phyloP scores from a whole-genome alignment of 2,329 filamentous ascomycete genomes.

The Colletotrichum brevisporum region DNA sequence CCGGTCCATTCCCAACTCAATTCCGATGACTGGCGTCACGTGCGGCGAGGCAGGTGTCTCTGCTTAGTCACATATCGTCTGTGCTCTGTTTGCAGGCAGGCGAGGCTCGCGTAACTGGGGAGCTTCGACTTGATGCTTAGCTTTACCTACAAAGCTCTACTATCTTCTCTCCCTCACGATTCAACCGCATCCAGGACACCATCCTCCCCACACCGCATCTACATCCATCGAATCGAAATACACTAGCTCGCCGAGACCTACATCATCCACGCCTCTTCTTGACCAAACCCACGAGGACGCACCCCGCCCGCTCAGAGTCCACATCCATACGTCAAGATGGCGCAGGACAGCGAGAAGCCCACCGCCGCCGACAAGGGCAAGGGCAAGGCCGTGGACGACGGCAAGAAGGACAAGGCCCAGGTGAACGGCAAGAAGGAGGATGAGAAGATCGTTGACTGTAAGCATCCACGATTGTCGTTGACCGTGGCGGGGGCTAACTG shows the following conservation, averaged over 20 bases:
- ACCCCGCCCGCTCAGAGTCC: slow-evolving; percentile 47
- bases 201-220: slow-evolving; percentile 3
- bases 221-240: slow-evolving; percentile 20
- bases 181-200: slow-evolving; percentile 26
- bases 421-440: slow-evolving; percentile 85
- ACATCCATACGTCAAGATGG: slow-evolving; percentile 73
- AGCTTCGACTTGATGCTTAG: slow-evolving; percentile 51
- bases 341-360: slow-evolving; percentile 90
- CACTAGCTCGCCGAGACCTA: slow-evolving; percentile 26
- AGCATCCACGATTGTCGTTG: slow-evolving; percentile 15
- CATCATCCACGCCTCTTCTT: slow-evolving; percentile 25
- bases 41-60: not conserved
- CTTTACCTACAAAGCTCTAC: slow-evolving; percentile 54
- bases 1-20: too few species aligned
- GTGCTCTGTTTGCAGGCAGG: slow-evolving; percentile 53
- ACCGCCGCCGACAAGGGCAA: slow-evolving; percentile 95
- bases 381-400: slow-evolving; percentile 85
- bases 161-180: slow-evolving; percentile 53
- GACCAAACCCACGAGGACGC: slow-evolving; percentile 27
- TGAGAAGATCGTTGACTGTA: slow-evolving; percentile 66
- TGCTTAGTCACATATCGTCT: slow-evolving; percentile 9
- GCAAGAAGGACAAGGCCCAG: slow-evolving; percentile 77
- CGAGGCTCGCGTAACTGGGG: slow-evolving; percentile 61
- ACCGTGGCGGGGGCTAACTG: slow-evolving; percentile 51
- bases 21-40: slow-evolving; percentile 14